phyloP scores from a whole-genome alignment of 495 filamentous ascomycete species.

The Penicillium bialowiezense region DNA sequence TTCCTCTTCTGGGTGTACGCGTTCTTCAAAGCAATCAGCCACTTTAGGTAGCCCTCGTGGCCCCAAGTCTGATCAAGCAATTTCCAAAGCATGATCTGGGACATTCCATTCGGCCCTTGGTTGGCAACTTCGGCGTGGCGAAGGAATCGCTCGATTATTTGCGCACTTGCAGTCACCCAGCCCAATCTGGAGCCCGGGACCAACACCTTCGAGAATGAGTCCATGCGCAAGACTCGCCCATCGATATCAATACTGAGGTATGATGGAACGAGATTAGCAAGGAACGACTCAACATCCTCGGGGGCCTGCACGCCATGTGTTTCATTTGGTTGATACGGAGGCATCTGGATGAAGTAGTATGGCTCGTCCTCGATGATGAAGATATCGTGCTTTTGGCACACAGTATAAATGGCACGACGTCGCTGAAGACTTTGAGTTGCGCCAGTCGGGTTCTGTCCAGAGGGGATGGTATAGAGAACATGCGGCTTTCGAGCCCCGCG shows the following conservation, averaged over 20 bases:
- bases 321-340: slow-evolving; percentile 36
- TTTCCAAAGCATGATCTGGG: slow-evolving; percentile 26
- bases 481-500: slow-evolving; percentile 64
- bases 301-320: background rate
- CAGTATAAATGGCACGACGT: slow-evolving; percentile 66
- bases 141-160: slow-evolving; percentile 24
- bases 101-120: slow-evolving; percentile 21
- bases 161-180: slow-evolving; percentile 26
- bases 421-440: slow-evolving; percentile 70
- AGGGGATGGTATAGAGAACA: slow-evolving; percentile 53
- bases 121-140: slow-evolving; percentile 15
- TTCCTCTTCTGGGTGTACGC: background rate
- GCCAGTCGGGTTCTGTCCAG: slow-evolving; percentile 91
- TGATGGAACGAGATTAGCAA: slow-evolving; percentile 19
- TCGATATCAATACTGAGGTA: slow-evolving; percentile 47
- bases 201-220: slow-evolving; percentile 31
- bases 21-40: slow-evolving; percentile 11
- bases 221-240: slow-evolving; percentile 55
- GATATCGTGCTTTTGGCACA: slow-evolving; percentile 79
- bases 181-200: slow-evolving; percentile 27
- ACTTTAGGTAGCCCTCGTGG: slow-evolving; percentile 20
- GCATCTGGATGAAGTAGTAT: slow-evolving; percentile 52
- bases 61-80: slow-evolving; percentile 26
- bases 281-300: slow-evolving; percentile 47
- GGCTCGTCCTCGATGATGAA: slow-evolving; percentile 93